Evolutionary conservation across 2,329 filamentous ascomycete genomes (phyloP).

Genomic region (Ceratocystis alfenasii): DNA sequence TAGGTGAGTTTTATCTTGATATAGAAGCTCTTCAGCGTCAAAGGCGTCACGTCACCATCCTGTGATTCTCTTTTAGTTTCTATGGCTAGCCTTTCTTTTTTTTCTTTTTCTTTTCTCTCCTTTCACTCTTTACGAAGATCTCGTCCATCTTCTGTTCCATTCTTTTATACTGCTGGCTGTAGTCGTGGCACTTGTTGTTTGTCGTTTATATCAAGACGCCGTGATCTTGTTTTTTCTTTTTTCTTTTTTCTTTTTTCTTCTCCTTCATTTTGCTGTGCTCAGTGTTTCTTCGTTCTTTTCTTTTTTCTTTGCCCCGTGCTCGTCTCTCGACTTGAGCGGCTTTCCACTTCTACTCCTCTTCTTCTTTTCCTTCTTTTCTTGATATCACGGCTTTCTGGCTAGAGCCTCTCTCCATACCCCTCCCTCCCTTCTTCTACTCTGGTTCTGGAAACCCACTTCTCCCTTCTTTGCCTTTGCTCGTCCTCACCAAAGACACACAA

Average conservation of each 20-base stretch:
- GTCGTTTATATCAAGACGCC: background rate
- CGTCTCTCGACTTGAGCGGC: background rate
- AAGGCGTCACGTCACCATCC: background rate
- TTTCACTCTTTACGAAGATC: background rate
- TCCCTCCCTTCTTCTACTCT: background rate
- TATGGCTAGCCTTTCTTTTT: background rate
- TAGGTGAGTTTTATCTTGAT: background rate
- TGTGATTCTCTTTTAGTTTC: background rate
- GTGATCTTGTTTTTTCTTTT: background rate
- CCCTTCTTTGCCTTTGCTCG: background rate
- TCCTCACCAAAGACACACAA: background rate
- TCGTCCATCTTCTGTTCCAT: background rate
- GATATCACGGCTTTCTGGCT: background rate
- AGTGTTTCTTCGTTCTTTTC: background rate
- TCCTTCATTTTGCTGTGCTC: background rate
- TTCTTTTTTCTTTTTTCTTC: conserved; percentile 16
- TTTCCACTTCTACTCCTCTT: background rate
- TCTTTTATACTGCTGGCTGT: background rate
- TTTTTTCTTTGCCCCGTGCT: background rate
- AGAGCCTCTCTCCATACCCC: background rate
- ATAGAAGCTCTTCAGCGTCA: background rate
- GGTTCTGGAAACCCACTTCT: background rate
- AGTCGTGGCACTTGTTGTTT: background rate
- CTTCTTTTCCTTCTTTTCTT: conserved; percentile 10
- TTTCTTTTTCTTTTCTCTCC: background rate